These are phyloP conservation scores for Dipodascus albidus DNA, from an alignment of 805 yeast genomes.

Conservation along the genomic window DNA sequence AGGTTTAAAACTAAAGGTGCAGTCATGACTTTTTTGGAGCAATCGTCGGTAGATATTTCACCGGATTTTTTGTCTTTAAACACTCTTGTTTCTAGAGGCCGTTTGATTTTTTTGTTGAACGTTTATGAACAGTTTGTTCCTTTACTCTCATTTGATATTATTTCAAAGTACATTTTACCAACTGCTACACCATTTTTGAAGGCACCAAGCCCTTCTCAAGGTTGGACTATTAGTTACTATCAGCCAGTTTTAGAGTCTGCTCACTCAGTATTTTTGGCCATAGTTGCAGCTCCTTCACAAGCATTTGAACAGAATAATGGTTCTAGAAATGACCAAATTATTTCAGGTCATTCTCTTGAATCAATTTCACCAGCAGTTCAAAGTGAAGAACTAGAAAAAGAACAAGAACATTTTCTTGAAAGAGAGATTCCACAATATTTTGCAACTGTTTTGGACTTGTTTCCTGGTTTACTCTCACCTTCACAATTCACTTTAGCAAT, in stretches of 20 bases:
- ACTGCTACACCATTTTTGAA: conserved; percentile 15
- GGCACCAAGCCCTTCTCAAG: conserved; percentile 8
- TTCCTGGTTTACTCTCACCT: conserved; percentile 43
- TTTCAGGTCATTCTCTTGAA: not conserved
- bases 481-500: conserved; percentile 47
- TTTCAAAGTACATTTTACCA: conserved; percentile 26
- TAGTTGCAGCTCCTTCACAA: conserved; percentile 16
- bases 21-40: conserved; percentile 20
- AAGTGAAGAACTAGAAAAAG: not conserved
- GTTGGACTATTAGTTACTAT: conserved; percentile 5
- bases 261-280: conserved; percentile 45
- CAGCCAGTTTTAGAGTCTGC: conserved; percentile 42
- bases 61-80: not conserved
- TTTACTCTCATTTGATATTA: conserved; percentile 26
- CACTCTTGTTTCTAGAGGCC: conserved; percentile 19
- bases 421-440: conserved; percentile 31
- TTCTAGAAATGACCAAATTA: not conserved
- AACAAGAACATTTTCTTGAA: not conserved
- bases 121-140: conserved; percentile 24
- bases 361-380: too few species aligned
- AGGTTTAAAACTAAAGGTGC: conserved; percentile 13
- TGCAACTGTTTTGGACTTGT: conserved; percentile 38
- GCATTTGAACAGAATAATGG: not conserved
- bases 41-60: conserved; percentile 4
- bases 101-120: conserved; percentile 22